phyloP scores from a whole-genome alignment of 768 basidiomycete species.

The Pleurotus citrinopileatus region DNA sequence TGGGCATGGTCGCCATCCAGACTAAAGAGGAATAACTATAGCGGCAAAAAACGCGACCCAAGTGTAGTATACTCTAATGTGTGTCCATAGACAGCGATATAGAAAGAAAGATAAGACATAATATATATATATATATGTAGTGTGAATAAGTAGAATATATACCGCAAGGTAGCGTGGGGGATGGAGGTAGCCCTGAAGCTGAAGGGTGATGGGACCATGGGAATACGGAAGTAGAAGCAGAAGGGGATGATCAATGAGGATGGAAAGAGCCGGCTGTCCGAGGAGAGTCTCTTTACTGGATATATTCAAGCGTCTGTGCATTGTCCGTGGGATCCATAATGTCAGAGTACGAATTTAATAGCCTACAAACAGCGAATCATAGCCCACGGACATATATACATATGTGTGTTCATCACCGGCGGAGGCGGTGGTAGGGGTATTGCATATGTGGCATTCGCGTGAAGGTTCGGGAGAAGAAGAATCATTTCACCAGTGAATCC shows the following conservation, averaged over 20 bases:
- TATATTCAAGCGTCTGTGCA: not conserved
- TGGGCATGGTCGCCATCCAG: no score
- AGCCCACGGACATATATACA: no score
- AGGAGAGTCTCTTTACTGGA: not conserved
- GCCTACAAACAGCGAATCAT: slow-evolving; percentile 4
- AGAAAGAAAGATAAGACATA: not conserved
- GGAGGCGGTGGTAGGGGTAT: not conserved
- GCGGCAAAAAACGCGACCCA: no score
- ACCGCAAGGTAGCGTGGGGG: not conserved
- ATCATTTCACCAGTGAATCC: not conserved
- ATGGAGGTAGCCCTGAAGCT: not conserved
- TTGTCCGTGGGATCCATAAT: slow-evolving; percentile 2
- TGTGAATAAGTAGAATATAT: not conserved
- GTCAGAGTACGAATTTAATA: slow-evolving; percentile 8
- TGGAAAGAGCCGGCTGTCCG: not conserved
- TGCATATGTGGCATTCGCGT: no score
- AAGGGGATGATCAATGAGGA: not conserved
- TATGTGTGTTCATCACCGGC: no score
- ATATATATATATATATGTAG: not conserved
- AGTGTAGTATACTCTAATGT: no score
- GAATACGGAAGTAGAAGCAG: not conserved
- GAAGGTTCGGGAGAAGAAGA: not conserved
- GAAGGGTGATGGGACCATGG: no score
- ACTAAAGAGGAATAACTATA: no score
- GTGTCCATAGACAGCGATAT: no score